A percentile compares a stretch with the other conserved stretches of the same genome.
Evolutionary conservation across 306 rosid species (phyloP).

Genomic region (peach (Prunus persica)): Prunus_persica_NCBIv2 NC_034013.1:13989501-13990000

Average conservation of each 20-base stretch:
- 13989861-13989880: conserved; percentile 82
- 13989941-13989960: conserved; percentile 46
- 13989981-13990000: conserved; percentile 85
- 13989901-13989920: conserved; percentile 61
- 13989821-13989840: conserved; percentile 77
- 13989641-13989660: conserved; percentile 80
- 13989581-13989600: conserved; percentile 58
- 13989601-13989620: conserved; percentile 68
- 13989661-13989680: conserved; percentile 76
- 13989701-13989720: conserved; percentile 74
- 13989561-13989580: conserved; percentile 79
- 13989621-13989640: conserved; percentile 82
- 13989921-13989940: conserved; percentile 46
- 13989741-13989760: conserved; percentile 96
- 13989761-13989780: conserved; percentile 93
- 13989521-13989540: conserved; percentile 68
- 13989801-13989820: conserved; percentile 70
- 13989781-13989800: conserved; percentile 90
- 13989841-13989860: conserved; percentile 82
- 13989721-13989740: conserved; percentile 81
- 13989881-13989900: conserved; percentile 87
- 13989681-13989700: conserved; percentile 62
- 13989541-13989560: conserved; percentile 86
- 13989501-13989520: conserved; percentile 75
- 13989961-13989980: conserved; percentile 54